Conservation (phyloP, 768 basidiomycete genomes). For the Antrodiella citrinella region DNA sequence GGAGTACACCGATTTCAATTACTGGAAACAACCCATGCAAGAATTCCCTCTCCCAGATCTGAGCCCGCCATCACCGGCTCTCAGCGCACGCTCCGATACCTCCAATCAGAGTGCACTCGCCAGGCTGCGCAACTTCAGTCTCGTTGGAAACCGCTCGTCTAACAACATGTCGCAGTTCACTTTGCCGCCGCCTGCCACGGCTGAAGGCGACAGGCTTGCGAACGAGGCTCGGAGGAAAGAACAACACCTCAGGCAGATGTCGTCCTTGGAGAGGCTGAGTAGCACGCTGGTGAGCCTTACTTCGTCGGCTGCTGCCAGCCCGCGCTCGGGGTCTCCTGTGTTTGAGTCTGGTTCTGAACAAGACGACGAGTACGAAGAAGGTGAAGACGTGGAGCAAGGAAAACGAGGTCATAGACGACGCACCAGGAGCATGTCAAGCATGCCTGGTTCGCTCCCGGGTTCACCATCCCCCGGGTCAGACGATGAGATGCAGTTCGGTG, state of each 20-base stretch:
- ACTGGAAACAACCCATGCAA: conserved; percentile 78
- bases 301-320: conserved; percentile 35
- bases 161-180: conserved; percentile 19
- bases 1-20: conserved; percentile 96
- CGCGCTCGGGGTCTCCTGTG: conserved; percentile 44
- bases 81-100: conserved; percentile 89
- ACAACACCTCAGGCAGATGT: conserved; percentile 57
- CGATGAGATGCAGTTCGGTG: conserved; percentile 44
- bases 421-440: conserved; percentile 67
- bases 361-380: conserved; percentile 27
- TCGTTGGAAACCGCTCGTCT: conserved; percentile 45
- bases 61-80: conserved; percentile 82
- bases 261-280: conserved; percentile 67
- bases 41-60: conserved; percentile 76
- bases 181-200: conserved; percentile 25
- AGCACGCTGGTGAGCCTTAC: conserved; percentile 47
- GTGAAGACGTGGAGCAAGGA: conserved; percentile 29
- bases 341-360: conserved; percentile 42
- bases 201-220: conserved; percentile 8
- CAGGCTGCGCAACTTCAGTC: conserved; percentile 69
- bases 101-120: conserved; percentile 67
- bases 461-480: conserved; percentile 28
- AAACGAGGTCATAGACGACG: conserved; percentile 35
- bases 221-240: conserved; percentile 14
- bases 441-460: conserved; percentile 70